Conservation (phyloP, 345 rosid genomes). For the Camelina hispida region DNA sequence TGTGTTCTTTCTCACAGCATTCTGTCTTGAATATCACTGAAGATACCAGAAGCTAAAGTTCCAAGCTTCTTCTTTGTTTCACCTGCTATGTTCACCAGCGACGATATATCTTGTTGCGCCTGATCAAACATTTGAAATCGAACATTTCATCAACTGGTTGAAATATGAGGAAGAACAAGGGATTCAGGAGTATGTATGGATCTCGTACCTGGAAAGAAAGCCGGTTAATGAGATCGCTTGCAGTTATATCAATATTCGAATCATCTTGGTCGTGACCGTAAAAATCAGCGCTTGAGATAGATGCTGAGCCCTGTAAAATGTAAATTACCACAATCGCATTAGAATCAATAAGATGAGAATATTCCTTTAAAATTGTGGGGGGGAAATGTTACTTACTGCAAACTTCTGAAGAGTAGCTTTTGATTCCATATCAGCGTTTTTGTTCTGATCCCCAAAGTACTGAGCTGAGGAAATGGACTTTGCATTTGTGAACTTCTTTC, state of each 20-base stretch:
- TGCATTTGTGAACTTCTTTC: constrained; percentile 96
- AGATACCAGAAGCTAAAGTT: constrained; percentile 78
- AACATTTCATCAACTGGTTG: background rate
- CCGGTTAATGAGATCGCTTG: constrained; percentile 87
- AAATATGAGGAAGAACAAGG: background rate
- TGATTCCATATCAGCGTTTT: constrained; percentile 62
- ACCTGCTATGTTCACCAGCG: constrained; percentile 90
- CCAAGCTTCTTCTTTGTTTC: constrained; percentile 97
- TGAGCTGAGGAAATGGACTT: constrained; percentile 97
- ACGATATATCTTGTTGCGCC: constrained; percentile 98
- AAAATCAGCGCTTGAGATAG: constrained; percentile 97
- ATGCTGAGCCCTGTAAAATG: constrained; percentile 83
- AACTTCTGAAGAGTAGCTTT: constrained; percentile 92
- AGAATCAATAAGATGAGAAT: constrained; percentile 1
- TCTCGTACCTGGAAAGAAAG: constrained; percentile 87
- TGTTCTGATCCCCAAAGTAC: constrained; percentile 81
- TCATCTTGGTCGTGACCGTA: constrained; percentile 67
- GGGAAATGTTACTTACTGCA: constrained; percentile 59
- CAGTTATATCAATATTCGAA: constrained; percentile 70
- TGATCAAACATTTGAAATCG: constrained; percentile 40
- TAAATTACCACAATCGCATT: background rate
- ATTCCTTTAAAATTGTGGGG: background rate
- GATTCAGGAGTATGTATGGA: background rate
- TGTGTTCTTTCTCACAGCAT: constrained; percentile 59
- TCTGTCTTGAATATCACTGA: constrained; percentile 94